Percentiles rank a stretch among this genome's conserved stretches.
These are phyloP conservation scores for Fusarium foetens DNA, from an alignment of 2,329 filamentous ascomycete genomes.

Conservation along the genomic window DNA sequence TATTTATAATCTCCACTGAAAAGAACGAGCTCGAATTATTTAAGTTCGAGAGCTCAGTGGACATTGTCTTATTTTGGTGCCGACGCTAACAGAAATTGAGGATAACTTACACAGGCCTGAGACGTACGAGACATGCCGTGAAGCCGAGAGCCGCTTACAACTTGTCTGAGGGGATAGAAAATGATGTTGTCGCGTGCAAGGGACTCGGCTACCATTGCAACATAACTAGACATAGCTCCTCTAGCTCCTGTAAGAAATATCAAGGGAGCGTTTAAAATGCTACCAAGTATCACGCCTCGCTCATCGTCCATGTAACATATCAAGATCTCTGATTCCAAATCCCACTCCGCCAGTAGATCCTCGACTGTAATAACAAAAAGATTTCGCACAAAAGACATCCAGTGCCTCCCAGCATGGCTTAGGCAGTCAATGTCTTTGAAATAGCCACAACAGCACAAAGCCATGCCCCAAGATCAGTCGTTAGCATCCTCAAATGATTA, in stretches of 20 bases:
- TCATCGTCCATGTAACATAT: neutral
- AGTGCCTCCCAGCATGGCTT: neutral
- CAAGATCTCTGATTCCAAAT: neutral
- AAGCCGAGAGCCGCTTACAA: slow-evolving; percentile 5
- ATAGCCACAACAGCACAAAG: slow-evolving; percentile 47
- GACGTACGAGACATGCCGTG: slow-evolving; percentile 15
- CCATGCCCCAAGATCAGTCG: slow-evolving; percentile 50
- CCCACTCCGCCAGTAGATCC: neutral
- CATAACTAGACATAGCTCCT: neutral
- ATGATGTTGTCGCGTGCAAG: neutral
- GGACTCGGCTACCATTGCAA: neutral
- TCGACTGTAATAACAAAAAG: neutral
- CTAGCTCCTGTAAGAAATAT: neutral
- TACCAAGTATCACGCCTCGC: neutral
- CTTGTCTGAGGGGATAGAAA: neutral
- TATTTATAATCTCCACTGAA: neutral
- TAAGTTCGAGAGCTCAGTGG: neutral
- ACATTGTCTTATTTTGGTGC: neutral
- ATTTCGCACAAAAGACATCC: neutral
- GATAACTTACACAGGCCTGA: neutral
- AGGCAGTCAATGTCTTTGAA: slow-evolving; percentile 40
- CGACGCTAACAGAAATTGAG: slow-evolving; percentile 1
- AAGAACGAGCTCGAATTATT: neutral
- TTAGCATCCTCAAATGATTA: slow-evolving; percentile 48
- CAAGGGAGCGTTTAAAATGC: neutral